Conservation (phyloP, 2,329 filamentous ascomycete genomes). For the Penicillium sp. region DNA sequence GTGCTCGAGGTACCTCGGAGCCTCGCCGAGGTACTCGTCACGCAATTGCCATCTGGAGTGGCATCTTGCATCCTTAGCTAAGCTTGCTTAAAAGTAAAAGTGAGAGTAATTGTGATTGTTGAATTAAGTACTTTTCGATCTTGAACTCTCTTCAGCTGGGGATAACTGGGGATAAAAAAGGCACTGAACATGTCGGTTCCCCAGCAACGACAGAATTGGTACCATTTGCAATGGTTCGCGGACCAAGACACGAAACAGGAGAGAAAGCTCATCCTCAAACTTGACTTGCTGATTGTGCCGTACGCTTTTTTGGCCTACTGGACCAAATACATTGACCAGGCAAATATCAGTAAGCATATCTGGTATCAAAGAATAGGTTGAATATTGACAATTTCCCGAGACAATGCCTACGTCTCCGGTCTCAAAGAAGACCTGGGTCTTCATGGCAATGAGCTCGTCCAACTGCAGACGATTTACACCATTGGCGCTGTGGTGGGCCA, state of each 20-base stretch:
- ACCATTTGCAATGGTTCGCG: constrained; percentile 47
- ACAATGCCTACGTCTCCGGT: constrained; percentile 57
- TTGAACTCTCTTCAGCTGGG: background rate
- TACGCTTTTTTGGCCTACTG: constrained; percentile 58
- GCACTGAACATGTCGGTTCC: constrained; percentile 9
- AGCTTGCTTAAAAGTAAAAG: background rate
- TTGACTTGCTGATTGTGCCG: constrained; percentile 56
- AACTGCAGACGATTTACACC: constrained; percentile 54
- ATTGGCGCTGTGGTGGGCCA: constrained; percentile 53
- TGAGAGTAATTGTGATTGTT: background rate
- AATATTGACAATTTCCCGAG: constrained; percentile 24
- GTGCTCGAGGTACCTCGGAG: background rate
- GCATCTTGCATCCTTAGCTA: constrained; percentile 11
- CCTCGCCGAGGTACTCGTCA: constrained; percentile 4
- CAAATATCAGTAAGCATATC: constrained; percentile 50
- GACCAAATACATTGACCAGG: constrained; percentile 57
- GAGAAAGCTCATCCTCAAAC: constrained; percentile 53
- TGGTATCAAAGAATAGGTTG: background rate
- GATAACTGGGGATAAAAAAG: too few relatives aligned
- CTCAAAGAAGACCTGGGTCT: constrained; percentile 54
- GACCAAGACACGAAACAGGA: constrained; percentile 52
- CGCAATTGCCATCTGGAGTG: constrained; percentile 13
- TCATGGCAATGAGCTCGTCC: constrained; percentile 55
- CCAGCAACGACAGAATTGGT: constrained; percentile 24
- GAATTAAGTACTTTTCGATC: background rate